Conservation (phyloP, 148 eudicot genomes). For the Rhododendron ovatum region DNA sequence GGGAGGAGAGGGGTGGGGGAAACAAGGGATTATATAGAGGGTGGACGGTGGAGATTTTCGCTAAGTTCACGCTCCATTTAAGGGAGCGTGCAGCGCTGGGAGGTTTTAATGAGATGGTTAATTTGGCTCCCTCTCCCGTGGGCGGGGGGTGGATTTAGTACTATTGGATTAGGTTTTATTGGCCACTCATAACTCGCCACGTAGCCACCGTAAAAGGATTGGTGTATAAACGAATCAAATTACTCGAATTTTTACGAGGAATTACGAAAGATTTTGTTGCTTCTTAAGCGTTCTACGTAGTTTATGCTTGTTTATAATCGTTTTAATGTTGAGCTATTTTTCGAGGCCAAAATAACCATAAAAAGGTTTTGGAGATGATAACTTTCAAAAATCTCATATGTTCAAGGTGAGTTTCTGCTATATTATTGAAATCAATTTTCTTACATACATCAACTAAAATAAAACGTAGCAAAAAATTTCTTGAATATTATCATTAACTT, state of each 20-base stretch:
- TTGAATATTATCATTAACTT: too few relatives aligned
- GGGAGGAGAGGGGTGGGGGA: background rate
- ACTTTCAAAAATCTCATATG: too few relatives aligned
- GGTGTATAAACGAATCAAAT: background rate
- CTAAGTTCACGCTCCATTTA: background rate
- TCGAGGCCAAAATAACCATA: too few relatives aligned
- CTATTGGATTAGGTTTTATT: background rate
- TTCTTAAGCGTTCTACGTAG: too few relatives aligned
- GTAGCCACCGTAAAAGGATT: background rate
- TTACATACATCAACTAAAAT: too few relatives aligned
- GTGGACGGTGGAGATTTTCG: background rate
- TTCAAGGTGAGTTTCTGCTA: too few relatives aligned
- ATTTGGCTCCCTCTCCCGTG: constrained; percentile 4
- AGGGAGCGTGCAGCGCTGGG: background rate
- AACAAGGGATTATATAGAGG: background rate
- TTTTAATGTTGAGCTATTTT: too few relatives aligned
- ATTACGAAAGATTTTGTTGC: too few relatives aligned
- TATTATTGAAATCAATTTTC: too few relatives aligned
- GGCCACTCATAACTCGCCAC: background rate
- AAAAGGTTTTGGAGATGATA: too few relatives aligned
- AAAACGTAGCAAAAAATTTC: too few relatives aligned
- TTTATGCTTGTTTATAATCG: too few relatives aligned
- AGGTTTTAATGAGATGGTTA: background rate
- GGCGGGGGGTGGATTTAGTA: constrained; percentile 5
- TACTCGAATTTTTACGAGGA: background rate